These are phyloP conservation scores for Patellifolia procumbens DNA, from an alignment of 179 eudicot genomes.

Conservation along the genomic window DNA sequence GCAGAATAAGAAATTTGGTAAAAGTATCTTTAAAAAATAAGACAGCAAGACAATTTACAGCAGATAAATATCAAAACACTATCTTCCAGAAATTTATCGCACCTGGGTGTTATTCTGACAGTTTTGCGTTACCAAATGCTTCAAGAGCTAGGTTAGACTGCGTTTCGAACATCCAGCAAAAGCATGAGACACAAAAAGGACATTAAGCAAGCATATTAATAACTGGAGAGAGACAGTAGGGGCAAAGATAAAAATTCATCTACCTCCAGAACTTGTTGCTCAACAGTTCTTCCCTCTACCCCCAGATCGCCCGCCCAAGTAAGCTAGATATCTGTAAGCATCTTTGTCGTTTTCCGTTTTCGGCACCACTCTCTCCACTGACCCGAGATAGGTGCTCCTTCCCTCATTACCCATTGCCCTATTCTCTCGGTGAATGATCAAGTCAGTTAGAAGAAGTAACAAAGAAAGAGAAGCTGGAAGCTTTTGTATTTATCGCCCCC, in stretches of 20 bases:
- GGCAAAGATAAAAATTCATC: conserved; percentile 13
- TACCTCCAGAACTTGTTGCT: conserved; percentile 57
- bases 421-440: conserved; percentile 7
- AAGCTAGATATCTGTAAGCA: conserved; percentile 44
- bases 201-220: background rate
- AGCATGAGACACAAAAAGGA: conserved; percentile 17
- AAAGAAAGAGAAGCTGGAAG: conserved; percentile 1
- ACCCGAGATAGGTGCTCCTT: conserved; percentile 44
- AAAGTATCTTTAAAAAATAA: conserved; percentile 5
- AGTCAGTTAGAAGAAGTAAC: conserved; percentile 14
- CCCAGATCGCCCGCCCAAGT: conserved; percentile 48
- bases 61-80: background rate
- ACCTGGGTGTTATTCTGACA: conserved; percentile 54
- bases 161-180: conserved; percentile 23
- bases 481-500: background rate
- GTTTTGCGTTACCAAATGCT: conserved; percentile 53
- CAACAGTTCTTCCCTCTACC: conserved; percentile 55
- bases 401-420: conserved; percentile 46
- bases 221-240: background rate
- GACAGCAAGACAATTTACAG: too few species aligned
- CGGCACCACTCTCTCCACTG: conserved; percentile 48
- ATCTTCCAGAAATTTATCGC: background rate
- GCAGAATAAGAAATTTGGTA: conserved; percentile 27
- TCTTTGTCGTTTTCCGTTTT: conserved; percentile 44
- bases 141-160: conserved; percentile 57